Conservation (phyloP, 2,329 filamentous ascomycete species). For the Stenocarpella maydis region DNA sequence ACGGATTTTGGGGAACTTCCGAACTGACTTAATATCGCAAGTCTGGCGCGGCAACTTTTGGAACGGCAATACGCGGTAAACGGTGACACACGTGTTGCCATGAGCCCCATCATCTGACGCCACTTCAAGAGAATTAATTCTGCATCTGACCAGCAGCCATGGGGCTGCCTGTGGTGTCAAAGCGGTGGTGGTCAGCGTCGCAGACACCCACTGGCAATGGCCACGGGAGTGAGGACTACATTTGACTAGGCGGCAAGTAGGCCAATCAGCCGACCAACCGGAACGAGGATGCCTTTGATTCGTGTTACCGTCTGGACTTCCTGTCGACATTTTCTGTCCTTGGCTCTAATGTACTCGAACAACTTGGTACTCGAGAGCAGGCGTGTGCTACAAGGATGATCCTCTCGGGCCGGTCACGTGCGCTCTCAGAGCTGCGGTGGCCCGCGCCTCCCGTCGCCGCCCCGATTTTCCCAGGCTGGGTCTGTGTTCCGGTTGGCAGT, state of each 20-base stretch:
- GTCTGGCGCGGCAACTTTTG: not conserved
- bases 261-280: conserved; percentile 19
- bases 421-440: conserved; percentile 29
- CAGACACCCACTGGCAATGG: conserved; percentile 1
- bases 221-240: not conserved
- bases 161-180: conserved; percentile 14
- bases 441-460: conserved; percentile 30
- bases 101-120: conserved; percentile 15
- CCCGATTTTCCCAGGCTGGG: conserved; percentile 32
- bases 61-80: conserved; percentile 14
- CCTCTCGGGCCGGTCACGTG: conserved; percentile 33
- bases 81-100: conserved; percentile 18
- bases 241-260: conserved; percentile 16
- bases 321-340: not conserved
- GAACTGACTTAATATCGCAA: not conserved
- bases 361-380: conserved; percentile 12
- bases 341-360: not conserved
- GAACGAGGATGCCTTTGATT: conserved; percentile 1
- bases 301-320: conserved; percentile 11
- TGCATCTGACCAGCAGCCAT: conserved; percentile 25
- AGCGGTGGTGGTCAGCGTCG: conserved; percentile 29
- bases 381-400: conserved; percentile 26
- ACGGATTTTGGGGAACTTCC: not conserved
- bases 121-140: conserved; percentile 20
- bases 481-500: conserved; percentile 35